Base-by-base conservation (phyloP, 2,329 filamentous ascomycete genomes). In the Sclerotinia subarctica region DNA sequence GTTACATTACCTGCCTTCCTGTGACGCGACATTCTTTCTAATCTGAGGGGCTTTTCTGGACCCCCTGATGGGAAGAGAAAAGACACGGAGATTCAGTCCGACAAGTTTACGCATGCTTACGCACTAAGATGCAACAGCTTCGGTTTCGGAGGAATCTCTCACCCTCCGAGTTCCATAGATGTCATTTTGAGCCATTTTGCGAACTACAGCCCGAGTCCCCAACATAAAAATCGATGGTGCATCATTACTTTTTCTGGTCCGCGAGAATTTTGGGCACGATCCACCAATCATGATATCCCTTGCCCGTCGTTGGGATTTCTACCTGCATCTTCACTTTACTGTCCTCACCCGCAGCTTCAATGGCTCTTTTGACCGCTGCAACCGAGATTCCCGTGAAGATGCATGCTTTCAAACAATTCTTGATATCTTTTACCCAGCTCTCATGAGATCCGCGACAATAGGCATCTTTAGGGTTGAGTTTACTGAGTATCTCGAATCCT, bases 331-430 rank as follows among this genome's bases (percentile, higher is more conserved):
- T 72, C 26, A 72, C 71, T 56, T 69, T 70, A 66, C 64, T 68
- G 70, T 72, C 66, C 72, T 72, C 69, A 64, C 73, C 63, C 70
- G 74, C 73, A 68, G 75, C 78, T 24, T 81, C 79, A 11, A 89
- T 73, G 2, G 83, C 84, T 76, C 87, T 90, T 74, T 84, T 85
- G 59, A 90, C 77, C 1, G 82, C 82, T 32, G 83, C 83, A 54
- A 92, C 83, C 0, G 88, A 86, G 70, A 93, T 84, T 7, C 86
- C 87, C 0, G 89, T 83, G 11, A 87, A 87, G 70, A 94, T 93
- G 72, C 88, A 90, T n/a, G 90, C 86, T 74, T 87, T 88, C 73
- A 91, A 81, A 13, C 84, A 84, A 69, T 85, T 83, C 76, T 87
- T 89, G 15, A 85, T 81, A 29, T 86, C 82, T 29, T 80, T 80